Evolutionary conservation across 345 rosid genomes (phyloP).

Genomic region (Salix brachista): DNA sequence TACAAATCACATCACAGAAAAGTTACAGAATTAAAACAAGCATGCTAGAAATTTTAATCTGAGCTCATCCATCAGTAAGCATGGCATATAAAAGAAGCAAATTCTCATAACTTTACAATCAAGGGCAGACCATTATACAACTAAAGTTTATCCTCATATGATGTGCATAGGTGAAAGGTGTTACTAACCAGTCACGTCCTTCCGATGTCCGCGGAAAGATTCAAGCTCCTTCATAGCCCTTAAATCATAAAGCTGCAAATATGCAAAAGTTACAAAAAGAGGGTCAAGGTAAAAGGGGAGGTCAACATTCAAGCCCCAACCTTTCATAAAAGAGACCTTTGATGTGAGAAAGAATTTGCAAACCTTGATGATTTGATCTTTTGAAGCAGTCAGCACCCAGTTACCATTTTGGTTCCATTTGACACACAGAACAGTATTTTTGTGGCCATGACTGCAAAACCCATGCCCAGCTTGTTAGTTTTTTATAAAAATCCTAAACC

Average conservation of each 20-base stretch:
- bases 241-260: slow-evolving; percentile 75
- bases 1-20: not conserved
- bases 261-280: not conserved
- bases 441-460: slow-evolving; percentile 91
- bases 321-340: slow-evolving; percentile 2
- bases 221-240: slow-evolving; percentile 99
- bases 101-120: not conserved
- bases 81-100: not conserved
- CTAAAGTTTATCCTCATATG: not conserved
- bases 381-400: slow-evolving; percentile 90
- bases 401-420: slow-evolving; percentile 99
- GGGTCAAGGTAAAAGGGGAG: not conserved
- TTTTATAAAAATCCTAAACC: not conserved
- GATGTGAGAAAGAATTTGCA: slow-evolving; percentile 8
- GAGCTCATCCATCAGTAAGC: not conserved
- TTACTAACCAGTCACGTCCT: slow-evolving; percentile 90
- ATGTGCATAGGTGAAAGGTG: not conserved
- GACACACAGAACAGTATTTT: slow-evolving; percentile 91
- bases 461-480: not conserved
- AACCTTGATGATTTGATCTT: slow-evolving; percentile 98
- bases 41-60: not conserved
- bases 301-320: not conserved
- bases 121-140: not conserved
- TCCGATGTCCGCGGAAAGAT: slow-evolving; percentile 90
- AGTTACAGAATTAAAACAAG: not conserved